A percentile compares a stretch with the other conserved stretches of the same genome.
These are phyloP conservation scores for Metrosideros polymorpha DNA, from an alignment of 441 rosid genomes.

Conservation along the genomic window DNA sequence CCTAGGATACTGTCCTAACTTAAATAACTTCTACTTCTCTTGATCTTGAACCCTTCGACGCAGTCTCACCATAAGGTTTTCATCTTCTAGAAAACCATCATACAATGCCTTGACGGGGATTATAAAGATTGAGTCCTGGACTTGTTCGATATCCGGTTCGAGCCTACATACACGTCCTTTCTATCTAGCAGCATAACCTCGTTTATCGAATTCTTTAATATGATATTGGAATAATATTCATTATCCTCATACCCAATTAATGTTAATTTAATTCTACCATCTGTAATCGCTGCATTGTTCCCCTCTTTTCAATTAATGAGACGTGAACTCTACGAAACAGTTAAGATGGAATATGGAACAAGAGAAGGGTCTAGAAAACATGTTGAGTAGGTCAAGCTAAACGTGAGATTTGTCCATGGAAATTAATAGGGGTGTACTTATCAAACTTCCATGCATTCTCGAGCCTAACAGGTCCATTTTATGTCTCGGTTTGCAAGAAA, in stretches of 20 bases:
- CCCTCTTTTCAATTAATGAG: background rate
- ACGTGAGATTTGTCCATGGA: background rate
- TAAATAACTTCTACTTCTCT: background rate
- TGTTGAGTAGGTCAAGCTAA: background rate
- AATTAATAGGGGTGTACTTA: background rate
- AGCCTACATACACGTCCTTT: background rate
- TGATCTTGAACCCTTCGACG: background rate
- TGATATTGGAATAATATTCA: background rate
- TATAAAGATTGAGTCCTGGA: background rate
- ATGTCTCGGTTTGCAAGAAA: background rate
- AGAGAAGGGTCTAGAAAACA: background rate
- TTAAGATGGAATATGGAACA: background rate
- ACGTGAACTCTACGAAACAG: background rate
- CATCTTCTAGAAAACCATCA: background rate
- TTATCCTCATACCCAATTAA: background rate
- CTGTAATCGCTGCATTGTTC: background rate
- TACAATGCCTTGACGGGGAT: background rate
- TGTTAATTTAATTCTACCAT: background rate
- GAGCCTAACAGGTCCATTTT: background rate
- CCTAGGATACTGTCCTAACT: background rate
- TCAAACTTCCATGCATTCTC: background rate
- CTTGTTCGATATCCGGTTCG: background rate
- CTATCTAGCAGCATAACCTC: background rate
- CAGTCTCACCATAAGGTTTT: background rate
- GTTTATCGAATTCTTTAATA: background rate